Evolutionary conservation across 768 basidiomycete genomes (phyloP), one percentile per base, ranked within the genome.

Genomic region (Pleurotus citrinopileatus): DNA sequence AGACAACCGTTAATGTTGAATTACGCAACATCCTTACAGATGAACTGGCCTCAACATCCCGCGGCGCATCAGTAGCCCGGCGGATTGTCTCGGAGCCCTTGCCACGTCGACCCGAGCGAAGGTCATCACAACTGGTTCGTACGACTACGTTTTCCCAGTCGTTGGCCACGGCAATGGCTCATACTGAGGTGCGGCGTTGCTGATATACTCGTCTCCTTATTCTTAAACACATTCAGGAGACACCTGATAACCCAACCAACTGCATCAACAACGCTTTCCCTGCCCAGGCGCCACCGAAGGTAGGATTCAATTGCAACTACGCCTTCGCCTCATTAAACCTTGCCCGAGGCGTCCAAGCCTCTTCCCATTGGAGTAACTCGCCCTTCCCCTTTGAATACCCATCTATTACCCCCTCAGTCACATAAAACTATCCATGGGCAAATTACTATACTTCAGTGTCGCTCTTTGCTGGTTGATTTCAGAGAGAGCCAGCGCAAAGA

Each of bases 401-500:
- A 40, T 7, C 53, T 65, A 5, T 62, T 79, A 48, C 59, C 48
- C 26, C 66, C 73, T 5, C 70, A 76, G 56, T 72, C 73, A 2
- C 77, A 80, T 63, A 83, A 82, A 62, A 65, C 75, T 17, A 58
- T 71, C 1, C 66, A 74, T 38, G 82, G 82, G 0, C 75, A 74
- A 36, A 55, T 83, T 12, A 76, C 76, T 1, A 62, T 84, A n/a
- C 63, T 82, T 7, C 77, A 78, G 6, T 81, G 80, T 2, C 68
- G 61, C 42, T 71, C 77, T 19, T 57, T 80, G n/a, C 68, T 83
- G 1, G 74, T 82, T 23, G 82, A 84, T 61, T 77, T 82, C 46
- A 75, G 81, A n/a, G 78, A 81, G 64, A 74, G 75, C 25, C 77
- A 81, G 56, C 72, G 79, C 3, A 67, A 77, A 42, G 73, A 70